Evolutionary conservation across 1,284 basidiomycete species (phyloP).

Genomic region (Malassezia furfur): DNA sequence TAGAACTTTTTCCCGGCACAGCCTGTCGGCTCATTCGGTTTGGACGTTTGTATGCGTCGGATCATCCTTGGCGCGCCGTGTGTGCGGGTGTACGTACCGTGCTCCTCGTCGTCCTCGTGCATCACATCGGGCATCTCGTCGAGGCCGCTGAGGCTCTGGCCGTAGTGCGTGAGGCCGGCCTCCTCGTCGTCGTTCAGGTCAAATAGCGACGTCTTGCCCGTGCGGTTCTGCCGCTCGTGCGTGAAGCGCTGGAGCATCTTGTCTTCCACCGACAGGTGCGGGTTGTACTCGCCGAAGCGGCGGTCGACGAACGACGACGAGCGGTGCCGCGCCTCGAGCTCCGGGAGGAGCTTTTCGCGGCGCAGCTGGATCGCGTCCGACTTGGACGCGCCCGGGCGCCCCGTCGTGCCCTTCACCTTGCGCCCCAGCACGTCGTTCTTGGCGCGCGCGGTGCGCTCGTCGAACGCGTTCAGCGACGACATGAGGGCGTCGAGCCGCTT

Average conservation of each 20-base stretch:
- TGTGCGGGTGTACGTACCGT: conserved; percentile 9
- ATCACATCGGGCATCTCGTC: conserved; percentile 73
- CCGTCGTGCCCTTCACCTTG: conserved; percentile 71
- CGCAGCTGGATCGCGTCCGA: conserved; percentile 76
- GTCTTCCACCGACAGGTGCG: conserved; percentile 81
- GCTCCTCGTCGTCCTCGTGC: conserved; percentile 26
- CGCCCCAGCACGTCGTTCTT: conserved; percentile 86
- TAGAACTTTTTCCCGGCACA: conserved; percentile 38
- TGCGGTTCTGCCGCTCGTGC: conserved; percentile 54
- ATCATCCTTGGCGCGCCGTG: conserved; percentile 6
- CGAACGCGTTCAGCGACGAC: conserved; percentile 80
- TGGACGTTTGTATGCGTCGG: not conserved
- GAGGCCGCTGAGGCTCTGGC: conserved; percentile 68
- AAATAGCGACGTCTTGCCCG: conserved; percentile 69
- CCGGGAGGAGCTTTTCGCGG: conserved; percentile 67
- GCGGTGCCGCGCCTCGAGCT: conserved; percentile 63
- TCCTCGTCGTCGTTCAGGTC: conserved; percentile 68
- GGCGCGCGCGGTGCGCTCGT: conserved; percentile 52
- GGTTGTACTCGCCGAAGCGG: conserved; percentile 90
- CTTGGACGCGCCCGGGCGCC: conserved; percentile 74
- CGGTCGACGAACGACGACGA: conserved; percentile 84
- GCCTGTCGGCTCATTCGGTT: conserved; percentile 12
- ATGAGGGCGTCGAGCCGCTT: conserved; percentile 75
- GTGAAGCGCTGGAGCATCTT: conserved; percentile 96
- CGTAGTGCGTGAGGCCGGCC: conserved; percentile 70